These are phyloP conservation scores for Cryomyces minteri DNA, from an alignment of 495 filamentous ascomycete genomes.

Conservation along the genomic window DNA sequence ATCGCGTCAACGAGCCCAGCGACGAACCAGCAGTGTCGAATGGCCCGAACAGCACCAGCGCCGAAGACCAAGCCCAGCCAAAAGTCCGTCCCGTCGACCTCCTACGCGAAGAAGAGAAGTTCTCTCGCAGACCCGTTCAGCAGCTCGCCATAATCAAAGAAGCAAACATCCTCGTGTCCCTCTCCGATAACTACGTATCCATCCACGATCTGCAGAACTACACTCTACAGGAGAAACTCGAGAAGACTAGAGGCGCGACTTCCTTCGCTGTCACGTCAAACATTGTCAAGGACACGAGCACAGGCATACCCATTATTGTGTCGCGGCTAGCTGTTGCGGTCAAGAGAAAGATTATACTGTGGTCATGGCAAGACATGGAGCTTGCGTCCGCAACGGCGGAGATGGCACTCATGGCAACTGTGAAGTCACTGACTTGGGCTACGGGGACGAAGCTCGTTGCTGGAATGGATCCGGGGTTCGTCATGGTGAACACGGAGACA, in stretches of 20 bases:
- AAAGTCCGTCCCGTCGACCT: conserved; percentile 53
- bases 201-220: conserved; percentile 80
- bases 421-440: conserved; percentile 78
- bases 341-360: conserved; percentile 74
- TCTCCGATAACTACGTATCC: conserved; percentile 73
- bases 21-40: conserved; percentile 9
- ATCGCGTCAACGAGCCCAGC: conserved; percentile 60
- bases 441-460: conserved; percentile 69
- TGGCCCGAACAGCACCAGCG: conserved; percentile 6
- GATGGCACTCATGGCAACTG: conserved; percentile 56
- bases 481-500: conserved; percentile 68
- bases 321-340: conserved; percentile 79
- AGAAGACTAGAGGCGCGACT: conserved; percentile 69
- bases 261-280: conserved; percentile 88
- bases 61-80: conserved; percentile 19
- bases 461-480: conserved; percentile 74
- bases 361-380: conserved; percentile 94
- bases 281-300: conserved; percentile 72
- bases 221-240: conserved; percentile 54
- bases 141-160: conserved; percentile 93
- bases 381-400: conserved; percentile 54
- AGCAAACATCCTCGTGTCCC: conserved; percentile 70
- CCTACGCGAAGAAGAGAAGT: conserved; percentile 80
- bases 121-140: conserved; percentile 73
- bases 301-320: conserved; percentile 76